These are phyloP conservation scores for Astrocystis sublimbata DNA, from an alignment of 495 filamentous ascomycete species.

Conservation along the genomic window DNA sequence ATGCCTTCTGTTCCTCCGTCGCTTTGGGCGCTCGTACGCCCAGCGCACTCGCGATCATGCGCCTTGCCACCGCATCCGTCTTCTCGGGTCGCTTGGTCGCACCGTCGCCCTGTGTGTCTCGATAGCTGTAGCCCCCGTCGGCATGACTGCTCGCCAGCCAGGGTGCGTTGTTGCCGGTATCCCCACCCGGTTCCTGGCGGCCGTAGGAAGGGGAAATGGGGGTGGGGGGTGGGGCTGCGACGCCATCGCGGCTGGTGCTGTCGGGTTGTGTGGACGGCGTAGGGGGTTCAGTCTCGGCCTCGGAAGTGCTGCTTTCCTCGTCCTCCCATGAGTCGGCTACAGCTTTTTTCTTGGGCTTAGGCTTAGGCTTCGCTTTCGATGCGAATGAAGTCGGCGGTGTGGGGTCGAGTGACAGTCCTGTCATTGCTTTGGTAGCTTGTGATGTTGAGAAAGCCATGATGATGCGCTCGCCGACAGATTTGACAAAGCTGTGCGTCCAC, in stretches of 20 bases:
- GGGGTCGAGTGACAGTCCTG: constrained; percentile 40
- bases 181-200: constrained; percentile 31
- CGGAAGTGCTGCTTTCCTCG: constrained; percentile 45
- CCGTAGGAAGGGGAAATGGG: constrained; percentile 57
- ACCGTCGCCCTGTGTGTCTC: constrained; percentile 20
- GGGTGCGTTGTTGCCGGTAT: constrained; percentile 19
- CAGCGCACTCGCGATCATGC: constrained; percentile 87
- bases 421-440: constrained; percentile 31
- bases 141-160: constrained; percentile 20
- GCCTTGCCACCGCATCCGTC: constrained; percentile 83
- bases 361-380: constrained; percentile 27
- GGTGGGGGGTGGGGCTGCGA: constrained; percentile 59
- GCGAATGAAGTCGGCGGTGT: constrained; percentile 15
- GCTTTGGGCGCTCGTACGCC: constrained; percentile 77
- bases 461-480: neutral
- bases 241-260: constrained; percentile 23
- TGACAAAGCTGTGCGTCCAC: neutral
- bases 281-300: constrained; percentile 33
- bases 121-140: constrained; percentile 17
- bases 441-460: constrained; percentile 13
- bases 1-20: constrained; percentile 86
- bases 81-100: constrained; percentile 70
- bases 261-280: constrained; percentile 40
- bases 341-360: constrained; percentile 47
- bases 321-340: constrained; percentile 89